Base-by-base conservation (phyloP, 495 filamentous ascomycete species). In the Penicillium goetzii region DNA sequence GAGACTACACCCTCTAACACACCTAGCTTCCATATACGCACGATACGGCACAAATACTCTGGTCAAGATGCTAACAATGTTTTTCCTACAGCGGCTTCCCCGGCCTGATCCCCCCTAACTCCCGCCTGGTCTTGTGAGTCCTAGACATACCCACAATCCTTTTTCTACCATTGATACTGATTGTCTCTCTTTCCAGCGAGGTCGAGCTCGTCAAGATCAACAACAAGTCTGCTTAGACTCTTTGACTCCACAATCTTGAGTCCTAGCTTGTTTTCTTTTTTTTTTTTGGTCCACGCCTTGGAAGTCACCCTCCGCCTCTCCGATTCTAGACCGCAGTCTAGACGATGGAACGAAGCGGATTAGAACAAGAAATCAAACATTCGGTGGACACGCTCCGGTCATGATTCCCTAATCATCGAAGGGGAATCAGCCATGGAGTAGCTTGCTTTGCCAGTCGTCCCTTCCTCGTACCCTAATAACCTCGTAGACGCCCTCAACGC, bases 61-160 rank as follows among this genome's bases (percentile, higher is more conserved):
- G 21, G 17, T 17, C 54, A 17, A n/a, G 34, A 57, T 17, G 15
- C 17, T 49, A 30, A 11, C 17, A 25, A 38, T 30, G 17, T 17
- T 23, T 21, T 41, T 52, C 9, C 57, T 21, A 26, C 19, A 70
- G 88, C 56, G 87, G 88, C 34, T 90, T 89, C 78, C 86, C 85
- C 36, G 86, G 85, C 30, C 81, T 88, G 64, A 92, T 85, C 61
- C 83, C 83, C 32, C 57, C 75, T 7, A 74, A 77, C 52, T 68
- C 83, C 15, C 76, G 70, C 47, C 73, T 85, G 25, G 72, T 83
- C 63, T 84, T 85, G 83, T 85, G 73, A 80, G 83, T 81, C 15
- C 41, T 32, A 36, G 12, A 34, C 4, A 19, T 34, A n/a, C n/a
- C 2, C 8, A 19, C 32, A 15, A 3, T 7, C 15, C 28, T 19